Evolutionary conservation across 75 land plant genomes (phyloP).

Genomic region (Pinus taeda): DNA sequence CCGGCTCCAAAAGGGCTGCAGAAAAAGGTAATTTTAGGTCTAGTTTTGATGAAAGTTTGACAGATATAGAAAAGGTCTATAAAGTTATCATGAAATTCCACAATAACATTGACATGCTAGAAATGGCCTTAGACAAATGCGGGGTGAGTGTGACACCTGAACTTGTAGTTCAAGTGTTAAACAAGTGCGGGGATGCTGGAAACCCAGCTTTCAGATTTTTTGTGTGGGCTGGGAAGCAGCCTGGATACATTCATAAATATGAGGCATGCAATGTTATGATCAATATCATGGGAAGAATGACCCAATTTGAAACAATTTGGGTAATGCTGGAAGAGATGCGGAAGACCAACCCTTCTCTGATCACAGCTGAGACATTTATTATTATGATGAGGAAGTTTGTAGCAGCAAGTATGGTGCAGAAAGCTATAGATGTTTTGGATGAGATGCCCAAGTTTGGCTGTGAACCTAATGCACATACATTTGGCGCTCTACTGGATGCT

Average conservation of each 20-base stretch:
- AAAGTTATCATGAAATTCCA: slow-evolving; percentile 45
- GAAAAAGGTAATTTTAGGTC: no score
- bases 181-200: slow-evolving; percentile 57
- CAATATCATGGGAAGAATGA: slow-evolving; percentile 37
- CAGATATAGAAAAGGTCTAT: slow-evolving; percentile 30
- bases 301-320: slow-evolving; percentile 58
- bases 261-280: slow-evolving; percentile 36
- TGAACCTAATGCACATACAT: slow-evolving; percentile 41
- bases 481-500: slow-evolving; percentile 65
- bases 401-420: slow-evolving; percentile 51
- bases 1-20: no score
- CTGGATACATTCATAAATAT: slow-evolving; percentile 33
- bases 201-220: slow-evolving; percentile 52
- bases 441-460: slow-evolving; percentile 69
- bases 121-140: slow-evolving; percentile 43
- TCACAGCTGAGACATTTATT: slow-evolving; percentile 44
- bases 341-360: slow-evolving; percentile 26
- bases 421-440: slow-evolving; percentile 59
- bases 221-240: slow-evolving; percentile 50
- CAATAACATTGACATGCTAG: slow-evolving; percentile 28
- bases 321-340: slow-evolving; percentile 52
- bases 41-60: no score
- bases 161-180: slow-evolving; percentile 45
- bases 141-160: slow-evolving; percentile 30
- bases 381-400: slow-evolving; percentile 64